Conservation (phyloP, 768 basidiomycete genomes). For the Lyophyllum semitale region DNA sequence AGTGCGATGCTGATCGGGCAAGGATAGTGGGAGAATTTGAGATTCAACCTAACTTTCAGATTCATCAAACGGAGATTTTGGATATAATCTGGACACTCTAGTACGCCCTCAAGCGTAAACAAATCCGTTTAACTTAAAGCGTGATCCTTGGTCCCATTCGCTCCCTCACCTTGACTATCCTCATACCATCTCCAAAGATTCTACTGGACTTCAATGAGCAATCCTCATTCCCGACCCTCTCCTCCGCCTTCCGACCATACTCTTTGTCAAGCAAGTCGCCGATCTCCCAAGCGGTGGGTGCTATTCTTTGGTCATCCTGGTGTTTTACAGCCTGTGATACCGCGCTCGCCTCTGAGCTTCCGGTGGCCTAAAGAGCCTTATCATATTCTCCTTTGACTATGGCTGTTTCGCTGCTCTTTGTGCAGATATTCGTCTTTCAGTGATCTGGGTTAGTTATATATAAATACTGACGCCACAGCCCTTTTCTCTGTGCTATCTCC, state of each 20-base stretch:
- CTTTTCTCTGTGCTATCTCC: neutral
- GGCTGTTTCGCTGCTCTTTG: neutral
- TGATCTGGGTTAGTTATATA: neutral
- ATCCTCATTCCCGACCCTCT: neutral
- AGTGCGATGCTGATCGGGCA: neutral
- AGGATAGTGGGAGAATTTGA: neutral
- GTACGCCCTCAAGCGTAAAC: slow-evolving; percentile 14
- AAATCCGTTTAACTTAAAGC: slow-evolving; percentile 13
- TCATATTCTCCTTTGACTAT: neutral
- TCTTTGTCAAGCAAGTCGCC: neutral
- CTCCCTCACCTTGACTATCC: neutral
- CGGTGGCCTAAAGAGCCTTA: neutral
- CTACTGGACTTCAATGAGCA: neutral
- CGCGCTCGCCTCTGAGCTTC: neutral
- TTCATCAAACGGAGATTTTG: slow-evolving; percentile 13
- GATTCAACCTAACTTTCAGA: slow-evolving; percentile 1
- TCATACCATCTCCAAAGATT: neutral
- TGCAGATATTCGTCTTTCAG: neutral
- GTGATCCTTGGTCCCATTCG: neutral
- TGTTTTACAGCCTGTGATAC: neutral
- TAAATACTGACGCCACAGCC: slow-evolving; percentile 14
- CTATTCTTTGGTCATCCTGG: slow-evolving; percentile 1
- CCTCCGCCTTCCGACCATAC: neutral
- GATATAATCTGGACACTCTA: neutral
- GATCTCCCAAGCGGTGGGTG: slow-evolving; percentile 3